Percentiles rank a stretch among this genome's conserved stretches.
These are phyloP conservation scores for Neonectria sp. DNA, from an alignment of 2,329 filamentous ascomycete genomes.

Conservation along the genomic window DNA sequence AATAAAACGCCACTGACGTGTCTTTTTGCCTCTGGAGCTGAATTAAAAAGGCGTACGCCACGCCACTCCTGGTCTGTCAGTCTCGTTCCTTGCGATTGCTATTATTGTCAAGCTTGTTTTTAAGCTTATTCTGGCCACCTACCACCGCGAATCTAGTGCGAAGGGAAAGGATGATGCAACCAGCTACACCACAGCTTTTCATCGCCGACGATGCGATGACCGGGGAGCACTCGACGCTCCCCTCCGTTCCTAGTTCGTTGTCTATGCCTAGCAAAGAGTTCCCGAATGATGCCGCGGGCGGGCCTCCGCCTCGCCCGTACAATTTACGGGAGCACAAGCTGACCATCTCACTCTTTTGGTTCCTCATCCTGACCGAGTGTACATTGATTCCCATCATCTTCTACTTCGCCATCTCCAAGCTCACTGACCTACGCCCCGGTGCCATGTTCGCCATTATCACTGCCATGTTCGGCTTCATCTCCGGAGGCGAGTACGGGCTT, in stretches of 20 bases:
- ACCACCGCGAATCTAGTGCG: neutral
- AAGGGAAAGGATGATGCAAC: neutral
- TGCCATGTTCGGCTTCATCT: conserved; percentile 63
- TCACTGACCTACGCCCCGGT: conserved; percentile 38
- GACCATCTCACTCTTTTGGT: conserved; percentile 41
- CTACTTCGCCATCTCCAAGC: conserved; percentile 60
- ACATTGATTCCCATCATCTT: conserved; percentile 59
- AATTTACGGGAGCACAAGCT: conserved; percentile 46
- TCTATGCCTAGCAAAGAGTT: neutral
- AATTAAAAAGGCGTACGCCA: neutral
- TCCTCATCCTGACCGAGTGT: conserved; percentile 43
- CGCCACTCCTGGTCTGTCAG: neutral
- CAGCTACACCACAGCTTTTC: neutral
- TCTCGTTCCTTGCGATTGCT: neutral
- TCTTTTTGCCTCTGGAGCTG: neutral
- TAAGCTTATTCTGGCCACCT: neutral
- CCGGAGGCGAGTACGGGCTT: conserved; percentile 59
- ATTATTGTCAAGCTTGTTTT: neutral
- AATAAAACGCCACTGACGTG: neutral
- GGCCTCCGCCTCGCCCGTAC: conserved; percentile 32
- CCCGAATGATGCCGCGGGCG: neutral
- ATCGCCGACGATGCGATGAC: neutral
- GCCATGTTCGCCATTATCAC: conserved; percentile 62
- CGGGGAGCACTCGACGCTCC: neutral
- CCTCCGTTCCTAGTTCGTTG: neutral